Conservation (phyloP, 208 protist genomes). For the Jaenimonas drosophilae region DNA sequence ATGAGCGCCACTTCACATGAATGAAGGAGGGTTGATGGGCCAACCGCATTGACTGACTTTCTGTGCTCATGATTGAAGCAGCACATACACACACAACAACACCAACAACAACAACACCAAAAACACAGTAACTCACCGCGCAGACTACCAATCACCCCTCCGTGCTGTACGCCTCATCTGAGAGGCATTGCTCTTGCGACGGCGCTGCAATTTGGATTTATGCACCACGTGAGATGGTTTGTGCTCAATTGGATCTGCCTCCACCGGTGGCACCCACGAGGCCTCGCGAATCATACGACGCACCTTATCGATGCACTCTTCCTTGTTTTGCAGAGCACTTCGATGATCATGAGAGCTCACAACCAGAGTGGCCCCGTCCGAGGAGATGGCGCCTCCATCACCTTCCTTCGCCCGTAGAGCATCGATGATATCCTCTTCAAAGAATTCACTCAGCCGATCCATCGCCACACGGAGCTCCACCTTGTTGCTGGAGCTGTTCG, state of each 20-base stretch:
- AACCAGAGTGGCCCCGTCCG: constrained; percentile 15
- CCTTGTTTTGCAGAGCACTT: constrained; percentile 69
- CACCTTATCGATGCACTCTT: constrained; percentile 47
- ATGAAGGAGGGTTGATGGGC: too few species aligned
- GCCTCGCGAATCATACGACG: constrained; percentile 50
- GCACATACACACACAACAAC: too few species aligned
- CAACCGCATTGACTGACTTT: too few species aligned
- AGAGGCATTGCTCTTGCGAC: constrained; percentile 37
- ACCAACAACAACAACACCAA: neutral
- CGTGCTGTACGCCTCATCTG: too few species aligned
- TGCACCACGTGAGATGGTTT: constrained; percentile 29
- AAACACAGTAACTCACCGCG: neutral
- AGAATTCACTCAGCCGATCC: constrained; percentile 23
- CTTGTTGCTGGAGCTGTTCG: constrained; percentile 84
- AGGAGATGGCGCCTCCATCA: constrained; percentile 17
- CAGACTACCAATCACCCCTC: neutral
- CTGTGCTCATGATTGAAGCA: too few species aligned
- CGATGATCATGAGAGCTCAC: constrained; percentile 67
- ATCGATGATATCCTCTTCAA: constrained; percentile 43
- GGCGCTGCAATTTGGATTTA: constrained; percentile 27
- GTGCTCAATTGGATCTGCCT: constrained; percentile 39
- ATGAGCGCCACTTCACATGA: too few species aligned
- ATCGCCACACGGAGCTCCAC: constrained; percentile 69
- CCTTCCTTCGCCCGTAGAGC: constrained; percentile 25
- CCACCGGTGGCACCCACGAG: constrained; percentile 67